Evolutionary conservation across 805 yeast genomes (phyloP).

Genomic region (Metschnikowia bowlesiae): DNA sequence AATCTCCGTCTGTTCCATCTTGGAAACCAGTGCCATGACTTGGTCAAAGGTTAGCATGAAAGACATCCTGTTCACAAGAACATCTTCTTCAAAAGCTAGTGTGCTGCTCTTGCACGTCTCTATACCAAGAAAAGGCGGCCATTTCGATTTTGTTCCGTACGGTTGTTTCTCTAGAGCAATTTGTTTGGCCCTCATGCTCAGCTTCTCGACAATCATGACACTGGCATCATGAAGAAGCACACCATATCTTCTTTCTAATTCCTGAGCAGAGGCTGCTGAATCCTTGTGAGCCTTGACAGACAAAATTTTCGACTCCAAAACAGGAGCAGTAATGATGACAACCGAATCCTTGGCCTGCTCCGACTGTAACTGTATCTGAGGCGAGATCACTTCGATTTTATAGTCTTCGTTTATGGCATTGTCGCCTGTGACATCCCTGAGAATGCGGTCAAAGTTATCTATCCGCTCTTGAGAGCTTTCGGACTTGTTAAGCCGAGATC

Average conservation of each 20-base stretch:
- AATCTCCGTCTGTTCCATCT: conserved; percentile 10
- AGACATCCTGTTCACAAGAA: conserved; percentile 62
- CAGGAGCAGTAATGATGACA: conserved; percentile 68
- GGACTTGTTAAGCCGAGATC: conserved; percentile 2
- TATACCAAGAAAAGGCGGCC: conserved; percentile 91
- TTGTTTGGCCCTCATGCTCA: conserved; percentile 32
- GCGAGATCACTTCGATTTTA: conserved; percentile 35
- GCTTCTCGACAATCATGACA: conserved; percentile 59
- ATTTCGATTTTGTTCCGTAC: conserved; percentile 59
- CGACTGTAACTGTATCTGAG: conserved; percentile 42
- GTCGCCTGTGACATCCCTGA: conserved; percentile 19
- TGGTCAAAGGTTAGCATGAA: conserved; percentile 56
- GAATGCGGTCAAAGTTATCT: conserved; percentile 29
- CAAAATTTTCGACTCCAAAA: conserved; percentile 63
- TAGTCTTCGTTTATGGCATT: conserved; percentile 37
- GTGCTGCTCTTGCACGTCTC: conserved; percentile 57
- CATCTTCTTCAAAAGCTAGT: conserved; percentile 41
- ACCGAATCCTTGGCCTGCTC: conserved; percentile 46
- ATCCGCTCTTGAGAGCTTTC: conserved; percentile 20
- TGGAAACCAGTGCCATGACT: conserved; percentile 25
- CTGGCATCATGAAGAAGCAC: conserved; percentile 65
- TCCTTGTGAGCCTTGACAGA: conserved; percentile 48
- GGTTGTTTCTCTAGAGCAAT: conserved; percentile 42
- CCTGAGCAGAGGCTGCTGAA: conserved; percentile 28
- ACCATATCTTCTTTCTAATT: conserved; percentile 62